These are phyloP conservation scores for Talaromyces sp. DNA, from an alignment of 2,329 filamentous ascomycete genomes.

Conservation along the genomic window DNA sequence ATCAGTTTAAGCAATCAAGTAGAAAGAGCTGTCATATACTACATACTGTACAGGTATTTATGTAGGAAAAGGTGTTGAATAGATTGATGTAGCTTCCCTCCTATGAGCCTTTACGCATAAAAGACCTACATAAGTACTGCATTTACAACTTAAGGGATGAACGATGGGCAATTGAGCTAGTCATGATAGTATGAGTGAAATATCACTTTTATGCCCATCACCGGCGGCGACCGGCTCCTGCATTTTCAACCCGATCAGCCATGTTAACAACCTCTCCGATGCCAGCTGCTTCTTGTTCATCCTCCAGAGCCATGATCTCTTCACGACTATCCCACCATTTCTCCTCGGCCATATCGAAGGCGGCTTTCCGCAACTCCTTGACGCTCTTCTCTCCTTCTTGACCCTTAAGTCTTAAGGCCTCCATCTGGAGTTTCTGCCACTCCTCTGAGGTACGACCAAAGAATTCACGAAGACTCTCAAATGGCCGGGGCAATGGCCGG, in stretches of 20 bases:
- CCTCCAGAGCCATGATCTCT: conserved; percentile 86
- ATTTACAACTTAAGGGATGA: too few species aligned
- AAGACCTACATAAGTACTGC: too few species aligned
- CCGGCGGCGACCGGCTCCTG: conserved; percentile 49
- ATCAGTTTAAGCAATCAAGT: too few species aligned
- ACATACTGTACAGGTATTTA: too few species aligned
- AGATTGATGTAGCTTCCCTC: too few species aligned
- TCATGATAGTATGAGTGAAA: not conserved
- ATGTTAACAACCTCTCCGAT: conserved; percentile 93
- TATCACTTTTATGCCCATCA: conserved; percentile 22
- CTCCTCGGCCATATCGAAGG: conserved; percentile 88
- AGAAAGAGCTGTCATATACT: too few species aligned
- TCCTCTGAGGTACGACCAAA: conserved; percentile 83
- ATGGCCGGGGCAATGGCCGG: conserved; percentile 76
- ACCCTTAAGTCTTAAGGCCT: conserved; percentile 69
- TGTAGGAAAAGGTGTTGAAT: too few species aligned
- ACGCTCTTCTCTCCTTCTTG: conserved; percentile 61
- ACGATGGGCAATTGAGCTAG: too few species aligned
- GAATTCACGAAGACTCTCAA: conserved; percentile 89
- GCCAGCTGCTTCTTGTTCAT: conserved; percentile 92
- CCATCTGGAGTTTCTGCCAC: conserved; percentile 88
- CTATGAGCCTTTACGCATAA: too few species aligned
- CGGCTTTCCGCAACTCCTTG: conserved; percentile 91
- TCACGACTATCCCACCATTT: conserved; percentile 99
- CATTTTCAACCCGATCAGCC: conserved; percentile 66